Evolutionary conservation across 768 basidiomycete species (phyloP), one percentile per base, ranked within the genome.

Genomic region (Kwoniella shandongensis): DNA sequence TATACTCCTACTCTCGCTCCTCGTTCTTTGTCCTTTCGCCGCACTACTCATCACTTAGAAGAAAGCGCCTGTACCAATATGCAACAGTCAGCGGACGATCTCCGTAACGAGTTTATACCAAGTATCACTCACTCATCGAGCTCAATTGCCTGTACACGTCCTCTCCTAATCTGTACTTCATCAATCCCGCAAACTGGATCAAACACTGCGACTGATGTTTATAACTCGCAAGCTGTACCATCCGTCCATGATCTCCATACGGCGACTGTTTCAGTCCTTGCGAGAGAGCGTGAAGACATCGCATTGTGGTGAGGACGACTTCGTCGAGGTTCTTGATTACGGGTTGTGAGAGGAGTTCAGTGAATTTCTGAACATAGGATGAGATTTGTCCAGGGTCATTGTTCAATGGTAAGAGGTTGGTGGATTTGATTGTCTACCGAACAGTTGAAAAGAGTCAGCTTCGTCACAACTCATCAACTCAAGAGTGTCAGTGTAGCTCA

Each of bases 281-380:
- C 66, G 94, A 88, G 15, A 93, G 83, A 13, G 82, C 85, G 46
- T 88, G 87, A 25, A 98, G 83, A 26, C 87, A 84, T 70, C 92
- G 91, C 96, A 98, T 99, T 20, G 90, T 88, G 36, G 91, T 82
- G 30, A 88, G 84, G 46, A 98, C 81, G 74, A 96, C 88, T 1
- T 84, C 83, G 67, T 91, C 90, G 74, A 98, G 77, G 78, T 94
- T 97, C 63, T 88, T 84, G 67, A 92, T 89, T 67, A 96, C 79
- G 1, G 88, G 83, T 44, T 66, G 65, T 42, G 80, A 79, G 65
- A 94, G 89, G 54, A 94, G 87, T 17, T 90, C 85, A 72, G 86
- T 86, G 79, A 97, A 93, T 66, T 91, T 88, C 71, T 94, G 90
- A 15, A 91, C 89, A 41, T 86, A 82, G 38, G 86, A 83, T 30